A percentile compares a stretch with the other conserved stretches of the same genome.
phyloP scores from a whole-genome alignment of 148 eudicot species.

The Mesembryanthemum crystallinum region DNA sequence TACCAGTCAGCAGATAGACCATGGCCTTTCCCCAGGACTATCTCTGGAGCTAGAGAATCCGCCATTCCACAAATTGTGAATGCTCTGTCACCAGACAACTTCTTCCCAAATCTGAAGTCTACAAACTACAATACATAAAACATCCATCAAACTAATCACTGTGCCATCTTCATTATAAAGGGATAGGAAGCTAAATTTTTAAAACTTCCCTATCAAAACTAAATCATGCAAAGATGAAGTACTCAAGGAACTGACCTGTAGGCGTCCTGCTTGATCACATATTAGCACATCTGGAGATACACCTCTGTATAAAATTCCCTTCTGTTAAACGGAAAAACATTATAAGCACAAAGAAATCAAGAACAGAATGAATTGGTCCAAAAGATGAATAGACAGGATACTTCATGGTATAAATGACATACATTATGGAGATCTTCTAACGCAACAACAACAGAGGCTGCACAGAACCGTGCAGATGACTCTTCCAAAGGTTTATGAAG shows the following conservation, averaged over 20 bases:
- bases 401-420: neutral
- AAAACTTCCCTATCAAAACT: neutral
- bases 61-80: conserved; percentile 88
- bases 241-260: conserved; percentile 54
- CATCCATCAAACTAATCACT: neutral
- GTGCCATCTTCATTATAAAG: too few species aligned
- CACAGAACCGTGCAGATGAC: conserved; percentile 72
- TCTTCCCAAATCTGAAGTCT: conserved; percentile 93
- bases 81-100: conserved; percentile 69
- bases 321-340: conserved; percentile 40
- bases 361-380: conserved; percentile 3
- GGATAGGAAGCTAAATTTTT: too few species aligned
- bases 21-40: conserved; percentile 90
- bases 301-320: conserved; percentile 80
- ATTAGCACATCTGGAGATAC: conserved; percentile 84
- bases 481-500: conserved; percentile 66
- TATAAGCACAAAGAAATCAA: conserved; percentile 11
- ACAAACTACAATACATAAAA: conserved; percentile 52
- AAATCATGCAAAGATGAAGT: neutral
- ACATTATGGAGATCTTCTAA: conserved; percentile 85
- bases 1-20: conserved; percentile 93
- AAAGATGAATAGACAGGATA: neutral
- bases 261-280: conserved; percentile 72
- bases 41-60: conserved; percentile 93
- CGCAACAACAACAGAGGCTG: conserved; percentile 72